A percentile compares a stretch with the other conserved stretches of the same genome.
phyloP scores from a whole-genome alignment of 192 early-diverging fungal genomes.

The Backusella mclennaniae region DNA sequence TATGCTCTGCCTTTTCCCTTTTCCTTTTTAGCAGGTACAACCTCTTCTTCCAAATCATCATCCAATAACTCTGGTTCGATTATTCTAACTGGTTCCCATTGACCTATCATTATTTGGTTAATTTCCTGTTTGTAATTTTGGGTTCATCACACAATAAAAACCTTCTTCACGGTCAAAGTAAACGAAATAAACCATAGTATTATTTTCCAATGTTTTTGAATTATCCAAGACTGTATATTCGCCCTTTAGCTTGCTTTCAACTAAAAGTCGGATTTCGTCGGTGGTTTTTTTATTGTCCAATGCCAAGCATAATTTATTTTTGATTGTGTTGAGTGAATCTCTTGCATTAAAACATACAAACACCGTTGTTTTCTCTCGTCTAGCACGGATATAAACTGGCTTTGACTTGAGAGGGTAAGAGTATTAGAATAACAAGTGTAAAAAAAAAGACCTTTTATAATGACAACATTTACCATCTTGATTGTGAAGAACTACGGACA shows the following conservation, averaged over 20 bases:
- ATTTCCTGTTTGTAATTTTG: too few relatives aligned
- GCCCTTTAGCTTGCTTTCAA: not conserved
- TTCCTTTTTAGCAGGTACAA: not conserved
- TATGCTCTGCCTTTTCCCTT: conserved; percentile 14
- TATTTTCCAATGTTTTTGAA: not conserved
- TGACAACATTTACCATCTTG: not conserved
- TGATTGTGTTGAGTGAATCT: not conserved
- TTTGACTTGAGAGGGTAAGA: not conserved
- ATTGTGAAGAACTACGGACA: not conserved
- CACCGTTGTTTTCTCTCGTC: not conserved
- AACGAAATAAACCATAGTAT: conserved; percentile 9
- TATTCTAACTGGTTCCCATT: conserved; percentile 13
- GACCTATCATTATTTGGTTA: not conserved
- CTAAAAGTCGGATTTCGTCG: conserved; percentile 7
- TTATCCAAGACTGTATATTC: not conserved
- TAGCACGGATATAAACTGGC: conserved; percentile 9
- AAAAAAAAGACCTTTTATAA: not conserved
- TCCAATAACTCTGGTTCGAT: conserved; percentile 15
- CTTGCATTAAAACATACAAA: conserved; percentile 8
- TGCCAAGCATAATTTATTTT: conserved; percentile 5
- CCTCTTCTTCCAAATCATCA: conserved; percentile 6
- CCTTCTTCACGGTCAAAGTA: conserved; percentile 10
- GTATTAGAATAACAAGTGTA: not conserved
- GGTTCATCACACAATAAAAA: not conserved
- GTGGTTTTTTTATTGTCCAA: not conserved